Evolutionary conservation across 2,329 filamentous ascomycete genomes (phyloP).

Genomic region (Sarocladiaceae sp.): DNA sequence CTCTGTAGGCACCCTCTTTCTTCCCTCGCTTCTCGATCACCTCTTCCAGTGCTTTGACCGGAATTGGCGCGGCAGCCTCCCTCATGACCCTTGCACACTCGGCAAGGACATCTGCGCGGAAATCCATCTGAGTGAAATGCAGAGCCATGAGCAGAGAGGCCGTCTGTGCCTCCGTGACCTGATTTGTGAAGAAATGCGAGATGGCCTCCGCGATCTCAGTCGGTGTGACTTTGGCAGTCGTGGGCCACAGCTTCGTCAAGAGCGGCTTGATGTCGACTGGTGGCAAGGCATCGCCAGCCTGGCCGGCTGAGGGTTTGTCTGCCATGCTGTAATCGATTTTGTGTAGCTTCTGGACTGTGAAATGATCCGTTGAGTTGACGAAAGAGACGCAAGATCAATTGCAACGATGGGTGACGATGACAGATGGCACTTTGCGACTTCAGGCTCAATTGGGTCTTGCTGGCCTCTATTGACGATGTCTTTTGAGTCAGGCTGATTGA

Average conservation of each 20-base stretch:
- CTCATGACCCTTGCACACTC: conserved; percentile 82
- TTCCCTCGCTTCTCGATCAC: conserved; percentile 55
- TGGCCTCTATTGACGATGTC: background rate
- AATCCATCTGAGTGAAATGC: conserved; percentile 84
- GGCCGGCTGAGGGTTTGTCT: conserved; percentile 19
- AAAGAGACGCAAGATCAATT: too few relatives aligned
- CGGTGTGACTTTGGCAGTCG: conserved; percentile 53
- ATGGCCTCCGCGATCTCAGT: conserved; percentile 86
- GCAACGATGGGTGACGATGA: conserved; percentile 2
- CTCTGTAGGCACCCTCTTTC: conserved; percentile 67
- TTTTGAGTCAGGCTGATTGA: conserved; percentile 4
- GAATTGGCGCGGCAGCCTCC: conserved; percentile 66
- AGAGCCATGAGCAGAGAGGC: conserved; percentile 83
- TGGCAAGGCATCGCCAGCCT: conserved; percentile 22
- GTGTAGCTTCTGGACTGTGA: background rate
- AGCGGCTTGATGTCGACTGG: conserved; percentile 61
- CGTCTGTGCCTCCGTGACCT: conserved; percentile 80
- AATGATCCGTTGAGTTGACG: background rate
- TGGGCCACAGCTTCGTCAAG: conserved; percentile 65
- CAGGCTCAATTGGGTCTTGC: conserved; percentile 5
- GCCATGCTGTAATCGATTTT: conserved; percentile 21
- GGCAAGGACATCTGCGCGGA: conserved; percentile 77
- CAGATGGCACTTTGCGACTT: too few relatives aligned
- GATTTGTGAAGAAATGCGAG: conserved; percentile 84
- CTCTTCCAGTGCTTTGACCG: conserved; percentile 53